Evolutionary conservation across 1,284 basidiomycete genomes (phyloP).

Genomic region (Austroboletus niveus): DNA sequence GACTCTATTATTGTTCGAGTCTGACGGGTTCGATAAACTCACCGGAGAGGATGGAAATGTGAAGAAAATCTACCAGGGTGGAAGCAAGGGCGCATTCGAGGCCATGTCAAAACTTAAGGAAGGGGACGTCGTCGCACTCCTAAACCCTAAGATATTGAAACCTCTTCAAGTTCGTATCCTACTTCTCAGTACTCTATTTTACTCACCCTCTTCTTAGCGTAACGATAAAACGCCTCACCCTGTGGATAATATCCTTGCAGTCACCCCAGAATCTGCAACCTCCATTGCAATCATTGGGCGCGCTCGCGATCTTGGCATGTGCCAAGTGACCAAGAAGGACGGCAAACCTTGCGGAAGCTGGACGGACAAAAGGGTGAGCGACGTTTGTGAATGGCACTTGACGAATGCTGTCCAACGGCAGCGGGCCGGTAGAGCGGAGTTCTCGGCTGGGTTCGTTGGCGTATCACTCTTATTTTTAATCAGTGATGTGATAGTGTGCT

Average conservation of each 20-base stretch:
- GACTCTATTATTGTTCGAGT: conserved; percentile 84
- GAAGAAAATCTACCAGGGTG: conserved; percentile 76
- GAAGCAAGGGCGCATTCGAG: conserved; percentile 92
- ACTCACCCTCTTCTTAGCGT: conserved; percentile 34
- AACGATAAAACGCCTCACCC: conserved; percentile 62
- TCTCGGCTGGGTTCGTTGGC: conserved; percentile 65
- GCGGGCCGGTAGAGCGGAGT: conserved; percentile 77
- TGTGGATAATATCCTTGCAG: conserved; percentile 76
- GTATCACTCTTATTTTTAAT: neutral
- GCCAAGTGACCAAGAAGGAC: conserved; percentile 73
- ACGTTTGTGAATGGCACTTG: conserved; percentile 89
- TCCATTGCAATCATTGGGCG: conserved; percentile 85
- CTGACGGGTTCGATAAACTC: conserved; percentile 65
- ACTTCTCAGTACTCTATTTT: neutral
- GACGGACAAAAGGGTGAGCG: conserved; percentile 81
- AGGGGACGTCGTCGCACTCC: conserved; percentile 85
- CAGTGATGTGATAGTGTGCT: neutral
- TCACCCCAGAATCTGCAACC: conserved; percentile 81
- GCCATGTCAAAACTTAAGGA: conserved; percentile 79
- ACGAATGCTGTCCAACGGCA: conserved; percentile 75
- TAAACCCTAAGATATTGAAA: conserved; percentile 87
- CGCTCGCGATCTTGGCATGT: conserved; percentile 84
- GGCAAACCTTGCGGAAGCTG: conserved; percentile 82
- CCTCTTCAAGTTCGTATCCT: conserved; percentile 67
- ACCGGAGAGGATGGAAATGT: conserved; percentile 47